Evolutionary conservation across 176 grass and related monocot species (phyloP).

Genomic region (Carex kokanica): DNA sequence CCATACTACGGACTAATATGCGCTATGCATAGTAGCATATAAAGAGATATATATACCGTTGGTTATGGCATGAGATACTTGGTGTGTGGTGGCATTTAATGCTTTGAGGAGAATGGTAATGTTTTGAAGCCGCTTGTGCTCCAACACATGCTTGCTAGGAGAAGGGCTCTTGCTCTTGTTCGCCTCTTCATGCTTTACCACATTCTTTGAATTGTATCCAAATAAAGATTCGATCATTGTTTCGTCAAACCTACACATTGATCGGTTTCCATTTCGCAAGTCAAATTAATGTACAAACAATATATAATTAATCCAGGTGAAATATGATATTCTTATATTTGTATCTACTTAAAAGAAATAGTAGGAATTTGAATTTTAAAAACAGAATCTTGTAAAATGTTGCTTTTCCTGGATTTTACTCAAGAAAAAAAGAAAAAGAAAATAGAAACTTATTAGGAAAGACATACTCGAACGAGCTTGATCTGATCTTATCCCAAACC

Average conservation of each 20-base stretch:
- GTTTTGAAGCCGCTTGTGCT: conserved; percentile 90
- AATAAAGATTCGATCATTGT: conserved; percentile 93
- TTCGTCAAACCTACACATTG: conserved; percentile 60
- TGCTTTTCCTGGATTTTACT: background rate
- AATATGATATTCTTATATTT: background rate
- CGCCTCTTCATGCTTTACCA: conserved; percentile 49
- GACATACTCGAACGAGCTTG: conserved; percentile 92
- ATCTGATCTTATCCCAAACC: conserved; percentile 93
- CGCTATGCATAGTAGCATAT: no score
- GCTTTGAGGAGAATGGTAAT: conserved; percentile 92
- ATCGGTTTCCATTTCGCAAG: conserved; percentile 22
- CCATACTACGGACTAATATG: no score
- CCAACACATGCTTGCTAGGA: conserved; percentile 66
- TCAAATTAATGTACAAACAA: background rate
- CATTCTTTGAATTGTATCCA: conserved; percentile 63
- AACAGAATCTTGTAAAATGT: background rate
- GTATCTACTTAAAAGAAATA: background rate
- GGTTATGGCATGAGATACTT: conserved; percentile 57
- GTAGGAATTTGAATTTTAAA: background rate
- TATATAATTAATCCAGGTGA: background rate
- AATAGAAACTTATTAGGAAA: conserved; percentile 17
- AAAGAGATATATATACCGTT: conserved; percentile 37
- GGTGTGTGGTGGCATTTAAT: conserved; percentile 53
- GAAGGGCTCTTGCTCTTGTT: conserved; percentile 78
- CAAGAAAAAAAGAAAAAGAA: background rate